Evolutionary conservation across 305 asterid genomes (phyloP), one percentile per base, ranked within the genome.

Genomic region (Ruellia speciosa): DNA sequence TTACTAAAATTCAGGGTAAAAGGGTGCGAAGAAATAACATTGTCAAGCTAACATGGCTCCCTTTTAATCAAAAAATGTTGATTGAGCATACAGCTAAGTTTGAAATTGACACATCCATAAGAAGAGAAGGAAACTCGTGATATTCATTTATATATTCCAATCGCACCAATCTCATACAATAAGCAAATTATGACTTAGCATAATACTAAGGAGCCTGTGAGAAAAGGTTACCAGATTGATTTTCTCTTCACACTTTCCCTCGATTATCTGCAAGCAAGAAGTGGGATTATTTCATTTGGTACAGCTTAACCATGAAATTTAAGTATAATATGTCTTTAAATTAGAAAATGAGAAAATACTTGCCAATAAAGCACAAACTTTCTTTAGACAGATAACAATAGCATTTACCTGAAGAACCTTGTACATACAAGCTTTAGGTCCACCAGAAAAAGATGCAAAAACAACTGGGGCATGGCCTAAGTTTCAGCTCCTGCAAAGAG

Each of bases 391-490:
- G 48, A 43, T 1, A 10, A 43, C n/a, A 43, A 3, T 43, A 43
- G 15, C n/a, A 43, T 45, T 46, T 68, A 79, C 90, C 84, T 82
- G 79, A 59, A 82, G 77, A 71, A 79, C 66, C 77, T 82, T 82
- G 62, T 79, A 77, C 82, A 82, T 65, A 72, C 84, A 82, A 51
- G 86, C 84, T 68, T 82, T 77, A 17, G 90, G 80, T 43, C 84
- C 90, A 57, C 82, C 86, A 69, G 84, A 72, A 56, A 75, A 55
- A 43, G 84, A 62, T 41, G 80, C 79, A 50, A 79, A 73, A 46
- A 82, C 79, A 43, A 82, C n/a, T 66, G 31, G 86, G 90, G 59
- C 81, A 75, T 34, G 75, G 77, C 18, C 69, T 63, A 43, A 68
- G 28, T 71, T 79, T 66, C 20, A 65, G 72, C 64, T 82, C 79